Base-by-base conservation (phyloP, 495 filamentous ascomycete genomes). In the Aspergillus heteromorphus region DNA sequence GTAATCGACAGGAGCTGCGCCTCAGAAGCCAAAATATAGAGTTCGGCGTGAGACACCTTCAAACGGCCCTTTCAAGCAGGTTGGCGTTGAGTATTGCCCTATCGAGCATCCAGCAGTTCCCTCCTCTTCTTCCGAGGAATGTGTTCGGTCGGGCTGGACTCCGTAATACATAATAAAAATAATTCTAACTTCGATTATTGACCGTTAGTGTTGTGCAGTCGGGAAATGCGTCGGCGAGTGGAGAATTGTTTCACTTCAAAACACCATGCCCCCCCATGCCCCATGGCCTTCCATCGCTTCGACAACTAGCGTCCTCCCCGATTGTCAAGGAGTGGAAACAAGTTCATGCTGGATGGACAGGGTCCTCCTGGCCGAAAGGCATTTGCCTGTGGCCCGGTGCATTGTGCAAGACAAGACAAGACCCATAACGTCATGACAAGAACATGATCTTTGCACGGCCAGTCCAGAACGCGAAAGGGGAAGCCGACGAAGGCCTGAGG, bases 161-260 rank as follows among this genome's bases (percentile, higher is more conserved):
- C 23, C 23, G 23, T 27, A 38, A n/a, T n/a, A n/a, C n/a, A n/a
- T n/a, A n/a, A n/a, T n/a, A n/a, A n/a, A n/a, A n/a, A n/a, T n/a
- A n/a, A 38, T n/a, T 38, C 2, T 4, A 36, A 38, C 38, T 43
- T 49, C 47, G 30, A 50, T 38, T 47, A 51, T 51, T 45, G 20
- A 56, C 48, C 34, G 41, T 27, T 40, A 47, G 40, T 40, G 31
- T 21, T 40, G 21, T 36, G 13, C 34, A 14, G 17, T 20, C 16
- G 13, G 19, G 40, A 38, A 19, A 27, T 40, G 23, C 34, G n/a
- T 48, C 20, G 55, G n/a, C 7, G 38, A 40, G 36, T 51, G 54
- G 51, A 38, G 54, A 50, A 40, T 42, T 58, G 55, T 58, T 43
- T 58, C 55, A 58, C 49, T 49, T 16, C 45, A 42, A 58, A 58